Evolutionary conservation across 768 basidiomycete species (phyloP), one percentile per base, ranked within the genome.

Genomic region (Mycena alexandri): DNA sequence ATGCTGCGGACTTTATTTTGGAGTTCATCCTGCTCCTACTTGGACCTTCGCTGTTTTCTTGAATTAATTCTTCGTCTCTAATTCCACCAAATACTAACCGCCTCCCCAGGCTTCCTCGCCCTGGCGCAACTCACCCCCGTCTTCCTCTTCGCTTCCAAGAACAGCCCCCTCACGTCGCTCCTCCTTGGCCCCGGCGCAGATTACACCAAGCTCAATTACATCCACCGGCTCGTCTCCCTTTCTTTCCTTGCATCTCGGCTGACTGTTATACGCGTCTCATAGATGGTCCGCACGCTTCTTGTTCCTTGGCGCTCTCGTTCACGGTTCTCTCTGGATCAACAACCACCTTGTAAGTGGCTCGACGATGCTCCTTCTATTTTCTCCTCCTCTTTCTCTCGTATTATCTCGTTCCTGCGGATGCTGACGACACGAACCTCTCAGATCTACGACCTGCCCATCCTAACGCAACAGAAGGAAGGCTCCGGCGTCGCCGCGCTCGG

Each of bases 401-500:
- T n/a, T n/a, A n/a, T n/a, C n/a, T n/a, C n/a, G n/a, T 29, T 29
- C 3, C 29, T 29, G 3, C 29, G 3, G 38, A 10, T 11, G 2
- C 85, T 76, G n/a, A n/a, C n/a, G n/a, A n/a, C n/a, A n/a, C n/a
- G n/a, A n/a, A n/a, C n/a, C n/a, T n/a, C n/a, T 76, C 91, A 11
- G 84, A 84, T 63, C 29, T 53, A 25, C 14, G 61, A 42, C 53
- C 62, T 56, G 44, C 62, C 86, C 1, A 90, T 94, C 47, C 75
- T 95, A 9, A 87, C 87, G 0, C 84, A 85, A 38, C 86, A 90
- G 75, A 96, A 96, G 79, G 90, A 94, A 75, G 87, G 84, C 0
- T 86, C 87, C 2, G 95, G 95, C 2, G 83, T 95, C 1, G 88
- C 91, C 0, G 87, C 93, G 0, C 83, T 94, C 47, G 84, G 83